Evolutionary conservation across 176 grass and related monocot genomes (phyloP).

Genomic region (Avena eriantha): DNA sequence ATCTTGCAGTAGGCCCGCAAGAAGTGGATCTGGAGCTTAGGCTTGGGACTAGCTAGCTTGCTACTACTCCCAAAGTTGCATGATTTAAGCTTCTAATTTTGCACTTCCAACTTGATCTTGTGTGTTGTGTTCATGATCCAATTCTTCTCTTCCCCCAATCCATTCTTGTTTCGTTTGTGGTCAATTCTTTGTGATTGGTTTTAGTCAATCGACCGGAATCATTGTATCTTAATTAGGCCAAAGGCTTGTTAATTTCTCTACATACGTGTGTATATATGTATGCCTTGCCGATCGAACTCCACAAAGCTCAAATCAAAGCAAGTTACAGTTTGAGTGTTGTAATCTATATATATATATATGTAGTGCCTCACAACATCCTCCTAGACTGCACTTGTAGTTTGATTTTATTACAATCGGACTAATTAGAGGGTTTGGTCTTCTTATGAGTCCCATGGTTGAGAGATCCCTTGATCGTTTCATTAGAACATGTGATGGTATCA

Average conservation of each 20-base stretch:
- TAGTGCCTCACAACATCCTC: background rate
- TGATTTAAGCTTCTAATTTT: slow-evolving; percentile 32
- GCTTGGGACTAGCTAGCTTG: slow-evolving; percentile 47
- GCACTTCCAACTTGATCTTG: slow-evolving; percentile 4
- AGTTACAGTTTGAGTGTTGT: background rate
- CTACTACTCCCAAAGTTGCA: slow-evolving; percentile 29
- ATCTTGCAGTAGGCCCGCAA: slow-evolving; percentile 44
- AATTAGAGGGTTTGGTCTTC: background rate
- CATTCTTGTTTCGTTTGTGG: slow-evolving; percentile 15
- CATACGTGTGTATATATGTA: background rate
- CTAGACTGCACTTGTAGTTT: background rate
- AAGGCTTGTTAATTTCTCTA: slow-evolving; percentile 27
- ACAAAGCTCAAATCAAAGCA: slow-evolving; percentile 25
- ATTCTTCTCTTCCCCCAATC: background rate
- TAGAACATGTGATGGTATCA: background rate
- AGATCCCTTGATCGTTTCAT: background rate
- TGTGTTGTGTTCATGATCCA: slow-evolving; percentile 28
- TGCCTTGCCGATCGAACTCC: background rate
- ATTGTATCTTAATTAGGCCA: background rate
- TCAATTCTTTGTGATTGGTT: slow-evolving; percentile 35
- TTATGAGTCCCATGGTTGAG: background rate
- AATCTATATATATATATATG: slow-evolving; percentile 2
- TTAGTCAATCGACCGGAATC: slow-evolving; percentile 7
- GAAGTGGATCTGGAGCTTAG: slow-evolving; percentile 63
- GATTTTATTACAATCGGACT: background rate